Evolutionary conservation across 306 rosid species (phyloP).

Genomic region (Corylus heterophylla): DNA sequence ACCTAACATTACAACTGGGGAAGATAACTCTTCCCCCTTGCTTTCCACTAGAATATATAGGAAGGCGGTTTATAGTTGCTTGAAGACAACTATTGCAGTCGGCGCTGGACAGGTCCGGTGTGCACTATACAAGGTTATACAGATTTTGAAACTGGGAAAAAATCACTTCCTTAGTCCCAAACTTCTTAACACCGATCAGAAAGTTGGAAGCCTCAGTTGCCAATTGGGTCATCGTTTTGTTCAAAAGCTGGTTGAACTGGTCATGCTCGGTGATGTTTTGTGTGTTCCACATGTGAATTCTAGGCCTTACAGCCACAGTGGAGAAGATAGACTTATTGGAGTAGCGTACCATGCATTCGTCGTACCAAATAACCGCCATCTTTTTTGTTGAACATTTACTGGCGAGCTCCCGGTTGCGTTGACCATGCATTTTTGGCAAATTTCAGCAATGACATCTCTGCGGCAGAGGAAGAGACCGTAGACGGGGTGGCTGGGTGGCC

Average conservation of each 20-base stretch:
- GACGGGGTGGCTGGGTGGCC: not conserved
- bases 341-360: conserved; percentile 30
- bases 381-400: conserved; percentile 3
- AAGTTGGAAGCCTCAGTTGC: not conserved
- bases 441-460: conserved; percentile 17
- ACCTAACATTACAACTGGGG: conserved; percentile 38
- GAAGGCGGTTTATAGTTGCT: not conserved
- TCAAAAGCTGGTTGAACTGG: no score
- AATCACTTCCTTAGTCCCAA: not conserved
- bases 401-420: not conserved
- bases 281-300: no score
- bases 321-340: not conserved
- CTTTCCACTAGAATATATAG: no score
- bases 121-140: conserved; percentile 38
- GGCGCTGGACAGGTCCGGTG: conserved; percentile 25
- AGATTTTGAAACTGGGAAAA: not conserved
- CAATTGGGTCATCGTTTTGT: no score
- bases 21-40: not conserved
- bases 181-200: not conserved
- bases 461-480: conserved; percentile 32
- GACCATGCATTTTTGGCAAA: conserved; percentile 16
- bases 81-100: conserved; percentile 20
- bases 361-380: conserved; percentile 32
- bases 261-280: no score
- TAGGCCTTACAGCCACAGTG: no score